A percentile compares a stretch with the other conserved stretches of the same genome.
These are phyloP conservation scores for Cladosporium sp. DNA, from an alignment of 2,329 filamentous ascomycete species.

Conservation along the genomic window DNA sequence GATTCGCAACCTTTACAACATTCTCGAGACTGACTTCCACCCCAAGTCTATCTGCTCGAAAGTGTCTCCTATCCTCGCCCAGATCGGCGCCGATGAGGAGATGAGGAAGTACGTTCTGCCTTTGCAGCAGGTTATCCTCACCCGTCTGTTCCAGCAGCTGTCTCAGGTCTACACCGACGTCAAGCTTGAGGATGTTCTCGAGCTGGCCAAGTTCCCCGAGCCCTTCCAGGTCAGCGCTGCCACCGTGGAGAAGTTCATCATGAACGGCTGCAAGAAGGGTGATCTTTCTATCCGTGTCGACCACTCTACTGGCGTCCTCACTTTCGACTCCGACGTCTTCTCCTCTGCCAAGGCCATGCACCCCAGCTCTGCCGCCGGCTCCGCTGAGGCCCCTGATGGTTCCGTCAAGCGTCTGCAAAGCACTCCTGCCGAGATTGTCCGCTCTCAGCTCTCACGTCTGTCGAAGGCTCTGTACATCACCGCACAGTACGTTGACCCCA, in stretches of 20 bases:
- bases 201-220: conserved; percentile 92
- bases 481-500: conserved; percentile 92
- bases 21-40: conserved; percentile 98
- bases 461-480: conserved; percentile 90
- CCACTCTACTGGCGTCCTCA: conserved; percentile 90
- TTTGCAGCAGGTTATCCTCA: conserved; percentile 97
- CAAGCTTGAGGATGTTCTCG: conserved; percentile 88
- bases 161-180: conserved; percentile 99
- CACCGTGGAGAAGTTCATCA: conserved; percentile 99
- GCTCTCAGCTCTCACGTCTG: conserved; percentile 87
- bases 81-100: conserved; percentile 90
- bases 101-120: conserved; percentile 97
- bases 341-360: conserved; percentile 92
- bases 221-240: conserved; percentile 88
- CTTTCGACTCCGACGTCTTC: conserved; percentile 98
- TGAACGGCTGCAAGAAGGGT: conserved; percentile 99
- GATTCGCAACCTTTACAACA: conserved; percentile 96
- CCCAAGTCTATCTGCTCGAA: conserved; percentile 98
- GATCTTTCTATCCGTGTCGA: conserved; percentile 95
- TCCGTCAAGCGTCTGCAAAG: conserved; percentile 94
- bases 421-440: conserved; percentile 96
- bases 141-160: conserved; percentile 95
- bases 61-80: conserved; percentile 90
- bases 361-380: conserved; percentile 78
- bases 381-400: conserved; percentile 79